Evolutionary conservation across 2,329 filamentous ascomycete genomes (phyloP).

Genomic region (Zasmidium angulare): DNA sequence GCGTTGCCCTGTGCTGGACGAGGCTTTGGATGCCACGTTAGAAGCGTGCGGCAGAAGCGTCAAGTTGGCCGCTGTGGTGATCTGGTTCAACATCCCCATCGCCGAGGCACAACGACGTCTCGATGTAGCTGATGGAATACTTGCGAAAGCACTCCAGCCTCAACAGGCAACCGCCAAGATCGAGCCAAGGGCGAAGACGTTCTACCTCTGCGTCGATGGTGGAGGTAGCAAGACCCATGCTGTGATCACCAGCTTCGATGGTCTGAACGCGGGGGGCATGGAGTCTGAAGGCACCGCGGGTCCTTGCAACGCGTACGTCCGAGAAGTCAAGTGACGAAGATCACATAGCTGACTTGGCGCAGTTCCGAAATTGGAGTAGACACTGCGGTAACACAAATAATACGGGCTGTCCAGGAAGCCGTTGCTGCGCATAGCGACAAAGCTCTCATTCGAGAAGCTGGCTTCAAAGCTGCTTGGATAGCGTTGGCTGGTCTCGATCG

Average conservation of each 20-base stretch:
- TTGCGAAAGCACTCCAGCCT: neutral
- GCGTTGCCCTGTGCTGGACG: neutral
- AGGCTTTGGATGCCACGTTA: neutral
- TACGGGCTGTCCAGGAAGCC: neutral
- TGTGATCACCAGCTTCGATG: neutral
- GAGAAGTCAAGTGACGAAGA: too few relatives aligned
- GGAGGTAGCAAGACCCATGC: neutral
- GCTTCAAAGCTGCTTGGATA: neutral
- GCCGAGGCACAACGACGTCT: neutral
- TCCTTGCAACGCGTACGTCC: neutral
- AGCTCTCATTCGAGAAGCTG: neutral
- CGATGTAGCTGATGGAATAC: neutral
- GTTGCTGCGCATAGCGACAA: neutral
- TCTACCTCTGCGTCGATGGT: neutral
- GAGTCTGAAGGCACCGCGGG: neutral
- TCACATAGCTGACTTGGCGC: too few relatives aligned
- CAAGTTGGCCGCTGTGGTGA: neutral
- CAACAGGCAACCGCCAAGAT: neutral
- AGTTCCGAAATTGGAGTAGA: neutral
- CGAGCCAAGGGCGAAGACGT: neutral
- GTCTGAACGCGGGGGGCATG: neutral
- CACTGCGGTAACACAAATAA: neutral
- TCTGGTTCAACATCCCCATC: neutral
- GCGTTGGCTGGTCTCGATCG: neutral
- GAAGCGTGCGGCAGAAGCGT: neutral